Base-by-base conservation (phyloP, 352 stramenopile species). In the Sclerospora graminicola region DNA sequence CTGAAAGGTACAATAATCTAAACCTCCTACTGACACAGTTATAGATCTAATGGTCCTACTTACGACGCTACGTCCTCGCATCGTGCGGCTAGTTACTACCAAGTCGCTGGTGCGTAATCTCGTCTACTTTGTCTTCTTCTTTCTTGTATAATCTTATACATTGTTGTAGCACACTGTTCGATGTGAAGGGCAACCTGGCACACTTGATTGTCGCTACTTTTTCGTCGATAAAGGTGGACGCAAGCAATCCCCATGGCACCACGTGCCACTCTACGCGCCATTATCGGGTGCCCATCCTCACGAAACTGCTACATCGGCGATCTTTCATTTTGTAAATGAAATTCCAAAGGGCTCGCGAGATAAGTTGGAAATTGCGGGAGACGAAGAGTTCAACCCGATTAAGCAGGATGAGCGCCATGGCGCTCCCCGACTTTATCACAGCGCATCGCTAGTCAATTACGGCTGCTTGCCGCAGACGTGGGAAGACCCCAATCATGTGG, bases 381-480 rank as follows among this genome's bases (percentile, higher is more conserved):
- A 94, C 8, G 88, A 96, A 49, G 57, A 71, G 50, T 82, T 84
- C 57, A 97, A 97, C 56, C 91, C 92, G 27, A 97, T 98, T 65
- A 94, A 94, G 57, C 95, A 99, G 69, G 96, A 99, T 77, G 82
- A 97, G 34, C 98, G 98, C 69, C 98, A 98, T 53, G 96, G 95
- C 53, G 88, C 89, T 35, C 90, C 97, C 33, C 80, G 95, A 20
- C 76, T 89, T 36, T 93, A 93, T 52, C 78, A 89, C 59, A 85
- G 74, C 41, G 78, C 81, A 21, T 90, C 81, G 20, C 60, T 93
- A 14, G 74, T 90, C 58, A 99, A 99, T 70, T 99, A 99, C 57
- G 97, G 96, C 43, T 97, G 84, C 52, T 60, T 99, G 45, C 97
- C 97, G 33, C 97, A 99, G 69, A 99, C 97, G 2, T 99, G 96